Evolutionary conservation across 306 rosid genomes (phyloP).

Genomic region (Vachellia pachyceras): DNA sequence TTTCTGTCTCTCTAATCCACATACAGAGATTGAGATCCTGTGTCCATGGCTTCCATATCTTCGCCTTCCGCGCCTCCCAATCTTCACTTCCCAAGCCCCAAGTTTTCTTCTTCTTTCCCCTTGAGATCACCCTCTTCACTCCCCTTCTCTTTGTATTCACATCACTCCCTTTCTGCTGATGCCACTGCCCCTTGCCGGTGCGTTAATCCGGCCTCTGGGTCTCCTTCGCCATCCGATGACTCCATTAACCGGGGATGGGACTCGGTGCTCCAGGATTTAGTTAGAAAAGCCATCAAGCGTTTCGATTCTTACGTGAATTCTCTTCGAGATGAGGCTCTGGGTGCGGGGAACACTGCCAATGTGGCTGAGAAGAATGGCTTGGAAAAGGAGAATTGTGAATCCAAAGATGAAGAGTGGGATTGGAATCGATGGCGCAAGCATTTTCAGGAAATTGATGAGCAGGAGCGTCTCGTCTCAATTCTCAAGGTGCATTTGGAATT

Average conservation of each 20-base stretch:
- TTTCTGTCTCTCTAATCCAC: background rate
- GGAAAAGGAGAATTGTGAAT: background rate
- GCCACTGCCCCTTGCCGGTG: constrained; percentile 51
- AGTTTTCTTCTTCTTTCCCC: constrained; percentile 46
- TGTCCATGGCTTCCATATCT: constrained; percentile 74
- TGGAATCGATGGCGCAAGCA: constrained; percentile 95
- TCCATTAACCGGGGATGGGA: constrained; percentile 64
- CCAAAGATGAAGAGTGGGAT: constrained; percentile 63
- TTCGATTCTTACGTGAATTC: constrained; percentile 66
- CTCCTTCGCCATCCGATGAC: constrained; percentile 53
- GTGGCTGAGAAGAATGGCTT: constrained; percentile 3
- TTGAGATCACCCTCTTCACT: constrained; percentile 50
- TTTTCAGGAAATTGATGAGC: constrained; percentile 79
- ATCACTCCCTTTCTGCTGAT: constrained; percentile 35
- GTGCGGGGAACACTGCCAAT: background rate
- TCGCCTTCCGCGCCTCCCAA: constrained; percentile 58
- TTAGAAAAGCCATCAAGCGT: constrained; percentile 49
- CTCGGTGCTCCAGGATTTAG: constrained; percentile 56
- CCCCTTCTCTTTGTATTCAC: constrained; percentile 41
- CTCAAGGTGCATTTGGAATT: constrained; percentile 61
- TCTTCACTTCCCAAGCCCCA: constrained; percentile 61
- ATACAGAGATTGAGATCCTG: background rate
- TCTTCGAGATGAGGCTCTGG: constrained; percentile 10
- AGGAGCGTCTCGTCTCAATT: constrained; percentile 70
- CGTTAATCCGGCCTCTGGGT: constrained; percentile 51